Percentiles rank a stretch among this genome's conserved stretches.
Evolutionary conservation across 345 rosid genomes (phyloP).

Genomic region (Euphorbia peplus): DNA sequence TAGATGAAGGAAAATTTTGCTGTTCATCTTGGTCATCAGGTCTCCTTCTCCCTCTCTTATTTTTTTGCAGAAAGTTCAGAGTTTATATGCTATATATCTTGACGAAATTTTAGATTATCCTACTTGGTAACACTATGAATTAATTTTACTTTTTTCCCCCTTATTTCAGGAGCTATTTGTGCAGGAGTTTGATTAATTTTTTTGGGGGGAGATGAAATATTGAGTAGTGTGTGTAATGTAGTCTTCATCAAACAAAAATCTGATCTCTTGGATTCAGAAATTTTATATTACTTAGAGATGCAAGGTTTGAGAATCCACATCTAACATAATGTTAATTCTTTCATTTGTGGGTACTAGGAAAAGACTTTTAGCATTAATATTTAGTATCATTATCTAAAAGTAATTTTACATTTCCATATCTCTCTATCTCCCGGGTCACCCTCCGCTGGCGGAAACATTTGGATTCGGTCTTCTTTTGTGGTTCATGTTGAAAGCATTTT

Average conservation of each 20-base stretch:
- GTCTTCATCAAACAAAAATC: neutral
- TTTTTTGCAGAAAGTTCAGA: too few species aligned
- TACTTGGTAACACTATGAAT: neutral
- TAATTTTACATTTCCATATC: too few species aligned
- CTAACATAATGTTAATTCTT: constrained; percentile 2
- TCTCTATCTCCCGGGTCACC: too few species aligned
- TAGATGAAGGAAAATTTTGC: constrained; percentile 70
- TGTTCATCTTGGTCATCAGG: constrained; percentile 88
- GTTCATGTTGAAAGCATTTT: too few species aligned
- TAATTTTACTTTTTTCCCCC: neutral
- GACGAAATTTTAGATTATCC: neutral
- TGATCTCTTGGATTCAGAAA: neutral
- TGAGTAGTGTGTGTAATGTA: neutral
- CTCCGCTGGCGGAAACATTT: too few species aligned
- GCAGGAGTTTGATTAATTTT: constrained; percentile 48
- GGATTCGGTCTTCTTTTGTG: too few species aligned
- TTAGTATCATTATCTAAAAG: too few species aligned
- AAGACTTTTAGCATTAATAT: neutral
- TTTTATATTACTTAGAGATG: neutral
- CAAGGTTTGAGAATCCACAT: neutral
- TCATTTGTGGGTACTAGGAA: constrained; percentile 1
- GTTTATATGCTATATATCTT: too few species aligned
- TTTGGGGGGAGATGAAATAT: neutral
- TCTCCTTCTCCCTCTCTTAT: too few species aligned
- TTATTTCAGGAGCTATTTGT: constrained; percentile 73